These are phyloP conservation scores for Penicillium cinerascens DNA, from an alignment of 495 filamentous ascomycete species.

Conservation along the genomic window DNA sequence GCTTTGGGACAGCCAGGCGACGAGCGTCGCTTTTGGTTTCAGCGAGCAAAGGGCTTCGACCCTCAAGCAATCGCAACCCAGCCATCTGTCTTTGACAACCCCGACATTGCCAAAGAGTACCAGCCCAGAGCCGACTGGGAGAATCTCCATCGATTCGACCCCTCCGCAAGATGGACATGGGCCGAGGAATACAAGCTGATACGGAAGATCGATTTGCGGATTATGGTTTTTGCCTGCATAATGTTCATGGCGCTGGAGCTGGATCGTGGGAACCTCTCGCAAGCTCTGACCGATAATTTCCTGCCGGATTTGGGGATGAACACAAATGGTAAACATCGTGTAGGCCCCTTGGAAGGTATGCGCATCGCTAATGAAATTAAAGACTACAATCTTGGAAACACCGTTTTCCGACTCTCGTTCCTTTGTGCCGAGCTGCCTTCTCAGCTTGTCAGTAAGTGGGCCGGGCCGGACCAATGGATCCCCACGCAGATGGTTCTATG, in stretches of 20 bases:
- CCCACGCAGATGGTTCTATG: constrained; percentile 30
- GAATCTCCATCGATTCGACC: constrained; percentile 51
- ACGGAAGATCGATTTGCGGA: constrained; percentile 44
- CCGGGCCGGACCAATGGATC: constrained; percentile 26
- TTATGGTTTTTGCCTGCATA: constrained; percentile 57
- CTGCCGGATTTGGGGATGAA: constrained; percentile 50
- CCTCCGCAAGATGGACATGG: constrained; percentile 49
- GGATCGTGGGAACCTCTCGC: constrained; percentile 52
- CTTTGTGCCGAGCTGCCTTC: constrained; percentile 32
- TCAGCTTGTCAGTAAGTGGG: constrained; percentile 9
- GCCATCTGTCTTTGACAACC: constrained; percentile 50
- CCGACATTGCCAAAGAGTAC: constrained; percentile 47
- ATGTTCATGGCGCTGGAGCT: constrained; percentile 74
- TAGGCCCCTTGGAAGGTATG: too few species aligned
- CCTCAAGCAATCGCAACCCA: constrained; percentile 55
- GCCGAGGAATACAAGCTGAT: constrained; percentile 38
- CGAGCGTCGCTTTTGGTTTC: constrained; percentile 28
- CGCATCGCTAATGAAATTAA: background rate
- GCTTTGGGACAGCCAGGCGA: constrained; percentile 15
- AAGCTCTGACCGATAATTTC: constrained; percentile 43
- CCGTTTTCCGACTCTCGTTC: constrained; percentile 18
- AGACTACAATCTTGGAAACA: constrained; percentile 17
- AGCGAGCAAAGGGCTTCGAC: constrained; percentile 25
- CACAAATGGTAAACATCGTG: constrained; percentile 44
- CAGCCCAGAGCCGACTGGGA: constrained; percentile 50